Conservation (phyloP, 768 basidiomycete genomes). For the Boletus tylopilopsis region DNA sequence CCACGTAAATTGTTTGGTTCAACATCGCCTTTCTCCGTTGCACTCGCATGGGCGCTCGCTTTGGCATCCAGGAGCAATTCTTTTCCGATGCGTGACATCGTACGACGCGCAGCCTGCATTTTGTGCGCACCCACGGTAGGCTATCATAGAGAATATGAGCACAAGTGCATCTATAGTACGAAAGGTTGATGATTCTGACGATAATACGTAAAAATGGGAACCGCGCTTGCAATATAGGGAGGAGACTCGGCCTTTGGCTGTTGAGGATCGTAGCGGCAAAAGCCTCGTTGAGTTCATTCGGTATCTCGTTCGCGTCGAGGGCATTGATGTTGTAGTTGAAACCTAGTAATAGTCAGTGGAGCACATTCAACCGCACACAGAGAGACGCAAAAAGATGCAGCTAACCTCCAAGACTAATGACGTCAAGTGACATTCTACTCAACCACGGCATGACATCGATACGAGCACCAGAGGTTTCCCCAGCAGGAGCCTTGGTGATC, state of each 20-base stretch:
- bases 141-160: conserved; percentile 11
- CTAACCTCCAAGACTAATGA: conserved; percentile 40
- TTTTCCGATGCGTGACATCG: conserved; percentile 48
- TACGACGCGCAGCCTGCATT: conserved; percentile 30
- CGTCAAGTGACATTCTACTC: conserved; percentile 34
- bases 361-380: too few relatives aligned
- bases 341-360: conserved; percentile 14
- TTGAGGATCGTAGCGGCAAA: conserved; percentile 26
- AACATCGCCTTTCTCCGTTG: conserved; percentile 27
- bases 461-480: conserved; percentile 4
- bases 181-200: conserved; percentile 28
- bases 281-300: conserved; percentile 33
- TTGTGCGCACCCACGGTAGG: conserved; percentile 14
- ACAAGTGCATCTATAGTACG: background rate
- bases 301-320: conserved; percentile 22
- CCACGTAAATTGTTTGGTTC: conserved; percentile 34
- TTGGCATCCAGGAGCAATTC: conserved; percentile 50
- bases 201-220: conserved; percentile 40
- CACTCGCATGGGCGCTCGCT: conserved; percentile 26
- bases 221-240: conserved; percentile 32
- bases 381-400: background rate
- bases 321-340: conserved; percentile 36
- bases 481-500: conserved; percentile 23
- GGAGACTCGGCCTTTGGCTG: conserved; percentile 2
- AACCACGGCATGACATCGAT: conserved; percentile 34